Percentiles rank a stretch among this genome's conserved stretches.
Conservation (phyloP, 257 asterid species). For the Scutellaria baicalensis region DNA sequence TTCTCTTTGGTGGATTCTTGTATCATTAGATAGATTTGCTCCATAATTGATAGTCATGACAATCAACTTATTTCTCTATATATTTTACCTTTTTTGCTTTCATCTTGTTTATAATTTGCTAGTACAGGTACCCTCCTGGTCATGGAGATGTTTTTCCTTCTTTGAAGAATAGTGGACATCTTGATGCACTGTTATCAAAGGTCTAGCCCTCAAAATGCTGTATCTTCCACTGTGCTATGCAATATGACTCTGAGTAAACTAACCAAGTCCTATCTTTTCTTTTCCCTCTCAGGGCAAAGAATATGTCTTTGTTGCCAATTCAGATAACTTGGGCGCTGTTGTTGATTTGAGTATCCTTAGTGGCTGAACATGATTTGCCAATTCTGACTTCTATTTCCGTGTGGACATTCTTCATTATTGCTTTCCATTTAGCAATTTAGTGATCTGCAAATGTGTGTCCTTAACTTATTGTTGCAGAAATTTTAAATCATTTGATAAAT, state of each 20-base stretch:
- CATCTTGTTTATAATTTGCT: constrained; percentile 13
- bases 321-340: constrained; percentile 96
- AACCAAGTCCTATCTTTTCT: background rate
- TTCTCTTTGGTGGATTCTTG: background rate
- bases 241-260: background rate
- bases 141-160: constrained; percentile 98
- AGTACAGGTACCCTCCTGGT: constrained; percentile 92
- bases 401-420: background rate
- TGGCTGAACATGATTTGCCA: background rate
- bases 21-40: constrained; percentile 1
- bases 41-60: background rate
- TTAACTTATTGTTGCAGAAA: constrained; percentile 60
- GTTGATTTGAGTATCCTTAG: constrained; percentile 96
- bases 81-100: background rate
- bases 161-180: constrained; percentile 93
- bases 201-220: constrained; percentile 29
- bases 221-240: constrained; percentile 9
- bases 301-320: constrained; percentile 85
- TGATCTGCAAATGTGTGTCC: constrained; percentile 26
- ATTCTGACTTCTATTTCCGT: background rate
- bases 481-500: constrained; percentile 72
- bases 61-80: background rate
- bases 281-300: constrained; percentile 74
- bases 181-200: constrained; percentile 78
- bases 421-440: background rate